phyloP scores from a whole-genome alignment of 768 basidiomycete species.

The Heimioporus sp. region DNA sequence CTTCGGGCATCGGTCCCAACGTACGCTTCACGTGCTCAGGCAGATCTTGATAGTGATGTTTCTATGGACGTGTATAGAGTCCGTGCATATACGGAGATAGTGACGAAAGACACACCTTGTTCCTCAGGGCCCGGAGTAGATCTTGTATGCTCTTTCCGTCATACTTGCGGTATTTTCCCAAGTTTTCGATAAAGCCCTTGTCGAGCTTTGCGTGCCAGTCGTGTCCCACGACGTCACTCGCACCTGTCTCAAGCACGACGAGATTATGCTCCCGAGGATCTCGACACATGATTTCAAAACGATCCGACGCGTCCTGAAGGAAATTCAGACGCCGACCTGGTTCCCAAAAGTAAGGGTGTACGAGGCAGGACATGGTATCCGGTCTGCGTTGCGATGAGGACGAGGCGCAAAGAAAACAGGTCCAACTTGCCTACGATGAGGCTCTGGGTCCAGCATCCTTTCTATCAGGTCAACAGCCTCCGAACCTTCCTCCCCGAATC shows the following conservation, averaged over 20 bases:
- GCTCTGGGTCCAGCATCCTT: conserved; percentile 76
- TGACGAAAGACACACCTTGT: conserved; percentile 65
- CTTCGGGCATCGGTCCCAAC: conserved; percentile 88
- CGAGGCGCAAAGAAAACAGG: not conserved
- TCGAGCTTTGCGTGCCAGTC: conserved; percentile 91
- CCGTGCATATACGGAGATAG: not conserved
- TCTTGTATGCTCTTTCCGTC: conserved; percentile 91
- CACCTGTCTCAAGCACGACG: conserved; percentile 68
- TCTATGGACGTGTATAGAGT: conserved; percentile 45
- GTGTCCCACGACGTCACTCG: conserved; percentile 70
- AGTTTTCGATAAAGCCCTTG: conserved; percentile 86
- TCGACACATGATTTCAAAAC: conserved; percentile 96
- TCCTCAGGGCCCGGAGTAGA: conserved; percentile 86
- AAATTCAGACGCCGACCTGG: conserved; percentile 81
- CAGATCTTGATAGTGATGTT: conserved; percentile 97
- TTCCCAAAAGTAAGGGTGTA: conserved; percentile 98
- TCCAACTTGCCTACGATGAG: conserved; percentile 64
- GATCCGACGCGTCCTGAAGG: conserved; percentile 96
- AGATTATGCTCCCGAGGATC: conserved; percentile 83
- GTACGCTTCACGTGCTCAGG: conserved; percentile 88
- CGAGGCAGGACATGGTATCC: conserved; percentile 80
- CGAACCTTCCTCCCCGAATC: conserved; percentile 90
- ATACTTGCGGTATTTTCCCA: conserved; percentile 98
- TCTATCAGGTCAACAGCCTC: conserved; percentile 83
- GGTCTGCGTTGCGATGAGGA: conserved; percentile 51